These are phyloP conservation scores for Phytophthora niederhauseri DNA, from an alignment of 352 stramenopile genomes.

Conservation along the genomic window DNA sequence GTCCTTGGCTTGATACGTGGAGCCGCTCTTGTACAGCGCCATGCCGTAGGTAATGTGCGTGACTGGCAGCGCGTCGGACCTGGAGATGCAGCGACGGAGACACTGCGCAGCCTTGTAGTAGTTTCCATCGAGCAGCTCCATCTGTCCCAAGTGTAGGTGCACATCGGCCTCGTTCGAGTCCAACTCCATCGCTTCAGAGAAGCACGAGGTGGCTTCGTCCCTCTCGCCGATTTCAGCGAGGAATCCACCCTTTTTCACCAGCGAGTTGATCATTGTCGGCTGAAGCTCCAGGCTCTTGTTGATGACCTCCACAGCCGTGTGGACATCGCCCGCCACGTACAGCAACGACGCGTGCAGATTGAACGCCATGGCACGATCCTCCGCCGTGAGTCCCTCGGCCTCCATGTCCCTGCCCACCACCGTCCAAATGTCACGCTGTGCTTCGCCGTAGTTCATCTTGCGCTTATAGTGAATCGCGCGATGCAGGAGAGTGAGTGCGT, in stretches of 20 bases:
- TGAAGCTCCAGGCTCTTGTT: conserved; percentile 60
- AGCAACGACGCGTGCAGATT: conserved; percentile 85
- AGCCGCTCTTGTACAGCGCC: conserved; percentile 88
- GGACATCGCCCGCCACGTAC: conserved; percentile 81
- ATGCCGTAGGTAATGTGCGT: conserved; percentile 86
- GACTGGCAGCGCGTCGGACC: conserved; percentile 74
- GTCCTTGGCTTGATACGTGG: conserved; percentile 81
- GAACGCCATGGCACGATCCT: conserved; percentile 58
- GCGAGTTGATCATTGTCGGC: conserved; percentile 58
- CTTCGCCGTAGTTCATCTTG: conserved; percentile 51
- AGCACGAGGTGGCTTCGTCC: conserved; percentile 66
- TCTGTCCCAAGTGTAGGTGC: conserved; percentile 82
- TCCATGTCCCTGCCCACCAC: conserved; percentile 50
- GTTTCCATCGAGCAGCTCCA: conserved; percentile 79
- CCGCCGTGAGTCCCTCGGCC: conserved; percentile 35
- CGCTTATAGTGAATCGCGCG: conserved; percentile 77
- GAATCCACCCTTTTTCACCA: conserved; percentile 87
- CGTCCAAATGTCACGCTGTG: conserved; percentile 53
- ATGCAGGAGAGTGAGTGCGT: conserved; percentile 58
- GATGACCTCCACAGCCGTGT: conserved; percentile 71
- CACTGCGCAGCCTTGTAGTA: conserved; percentile 76
- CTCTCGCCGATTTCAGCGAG: conserved; percentile 74
- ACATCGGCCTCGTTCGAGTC: conserved; percentile 81
- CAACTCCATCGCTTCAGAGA: conserved; percentile 66
- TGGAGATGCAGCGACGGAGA: conserved; percentile 75